Percentiles rank a stretch among this genome's conserved stretches.
phyloP scores from a whole-genome alignment of 2,329 filamentous ascomycete species.

The Fusarium algeriense region DNA sequence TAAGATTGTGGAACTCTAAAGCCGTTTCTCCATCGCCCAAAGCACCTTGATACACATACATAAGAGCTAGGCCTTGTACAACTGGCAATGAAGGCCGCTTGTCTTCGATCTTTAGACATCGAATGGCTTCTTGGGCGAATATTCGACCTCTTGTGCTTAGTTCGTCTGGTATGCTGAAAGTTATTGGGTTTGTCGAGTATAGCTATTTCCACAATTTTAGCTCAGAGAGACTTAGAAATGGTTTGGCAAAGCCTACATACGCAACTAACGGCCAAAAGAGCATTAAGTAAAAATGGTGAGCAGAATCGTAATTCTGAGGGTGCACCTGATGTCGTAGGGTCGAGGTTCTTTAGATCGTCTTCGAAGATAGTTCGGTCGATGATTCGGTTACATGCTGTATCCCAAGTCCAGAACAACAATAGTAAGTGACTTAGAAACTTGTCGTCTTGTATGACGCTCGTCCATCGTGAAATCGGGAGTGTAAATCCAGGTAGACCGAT shows the following conservation, averaged over 20 bases:
- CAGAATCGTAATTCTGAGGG: conserved; percentile 26
- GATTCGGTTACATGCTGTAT: conserved; percentile 24
- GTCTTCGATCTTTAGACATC: conserved; percentile 17
- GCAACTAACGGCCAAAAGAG: conserved; percentile 35
- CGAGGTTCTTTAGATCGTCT: conserved; percentile 22
- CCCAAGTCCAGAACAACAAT: conserved; percentile 31
- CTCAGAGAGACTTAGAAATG: not conserved
- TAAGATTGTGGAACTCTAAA: conserved; percentile 18
- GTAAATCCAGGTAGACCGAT: conserved; percentile 8
- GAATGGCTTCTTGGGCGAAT: conserved; percentile 25
- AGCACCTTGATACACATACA: conserved; percentile 30
- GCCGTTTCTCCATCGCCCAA: conserved; percentile 17
- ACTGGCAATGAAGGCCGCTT: conserved; percentile 14
- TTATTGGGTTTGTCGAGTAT: conserved; percentile 13
- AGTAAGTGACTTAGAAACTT: conserved; percentile 26
- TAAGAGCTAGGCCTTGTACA: conserved; percentile 17
- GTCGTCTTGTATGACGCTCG: conserved; percentile 15
- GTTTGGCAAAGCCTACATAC: conserved; percentile 17
- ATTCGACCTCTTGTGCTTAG: conserved; percentile 14
- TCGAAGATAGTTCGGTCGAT: conserved; percentile 31
- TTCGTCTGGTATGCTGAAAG: conserved; percentile 8
- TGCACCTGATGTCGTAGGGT: not conserved
- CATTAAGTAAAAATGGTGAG: conserved; percentile 36
- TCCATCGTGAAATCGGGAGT: conserved; percentile 34
- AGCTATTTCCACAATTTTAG: conserved; percentile 9